A percentile compares a stretch with the other conserved stretches of the same genome.
phyloP scores from a whole-genome alignment of 2,329 filamentous ascomycete species.

The Piedraia hortae region DNA sequence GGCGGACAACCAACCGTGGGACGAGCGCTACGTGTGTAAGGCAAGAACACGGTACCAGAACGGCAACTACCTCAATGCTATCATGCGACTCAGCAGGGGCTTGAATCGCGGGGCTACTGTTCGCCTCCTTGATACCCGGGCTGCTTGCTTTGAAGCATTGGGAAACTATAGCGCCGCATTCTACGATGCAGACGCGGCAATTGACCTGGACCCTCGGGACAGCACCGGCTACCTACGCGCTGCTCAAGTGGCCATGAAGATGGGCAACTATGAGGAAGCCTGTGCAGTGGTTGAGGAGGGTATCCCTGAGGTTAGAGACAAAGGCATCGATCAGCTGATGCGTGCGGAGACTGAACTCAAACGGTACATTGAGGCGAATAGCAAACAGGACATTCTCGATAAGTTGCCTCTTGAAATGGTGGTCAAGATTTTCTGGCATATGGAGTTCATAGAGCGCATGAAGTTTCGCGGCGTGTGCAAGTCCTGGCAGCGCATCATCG shows the following conservation, averaged over 20 bases:
- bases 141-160: conserved; percentile 27
- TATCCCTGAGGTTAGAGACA: no score
- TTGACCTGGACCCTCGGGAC: conserved; percentile 23
- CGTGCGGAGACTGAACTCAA: no score
- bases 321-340: no score
- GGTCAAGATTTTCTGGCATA: conserved; percentile 22
- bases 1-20: no score
- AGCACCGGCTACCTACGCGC: conserved; percentile 30
- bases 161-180: conserved; percentile 23
- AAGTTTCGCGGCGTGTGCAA: conserved; percentile 26
- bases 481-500: conserved; percentile 25
- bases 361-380: no score
- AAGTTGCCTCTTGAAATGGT: conserved; percentile 27
- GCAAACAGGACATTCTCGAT: conserved; percentile 23
- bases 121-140: conserved; percentile 25
- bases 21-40: no score
- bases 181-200: conserved; percentile 29
- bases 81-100: conserved; percentile 12
- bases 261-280: conserved; percentile 24
- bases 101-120: conserved; percentile 9
- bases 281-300: no score
- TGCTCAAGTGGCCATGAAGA: conserved; percentile 20
- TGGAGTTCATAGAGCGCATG: conserved; percentile 23
- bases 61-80: conserved; percentile 17
- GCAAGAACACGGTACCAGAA: no score